Percentiles rank a stretch among this genome's conserved stretches.
These are phyloP conservation scores for Petunia axillaris DNA, from an alignment of 257 asterid genomes.

Conservation along the genomic window DNA sequence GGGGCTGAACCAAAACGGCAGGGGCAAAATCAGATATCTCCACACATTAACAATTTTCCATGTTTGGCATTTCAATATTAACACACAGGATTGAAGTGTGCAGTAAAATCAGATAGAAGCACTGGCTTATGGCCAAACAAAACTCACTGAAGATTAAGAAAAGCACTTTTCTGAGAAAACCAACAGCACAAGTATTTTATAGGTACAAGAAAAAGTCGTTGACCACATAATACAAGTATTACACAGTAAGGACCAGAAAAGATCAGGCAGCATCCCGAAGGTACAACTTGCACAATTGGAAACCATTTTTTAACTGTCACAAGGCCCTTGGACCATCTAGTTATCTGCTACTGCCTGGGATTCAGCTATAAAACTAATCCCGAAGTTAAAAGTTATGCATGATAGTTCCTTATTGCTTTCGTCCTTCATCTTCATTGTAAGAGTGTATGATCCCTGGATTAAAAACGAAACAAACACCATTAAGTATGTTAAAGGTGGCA, in stretches of 20 bases:
- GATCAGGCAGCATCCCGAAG: background rate
- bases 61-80: no score
- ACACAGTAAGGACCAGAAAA: slow-evolving; percentile 13
- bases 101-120: no score
- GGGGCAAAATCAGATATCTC: no score
- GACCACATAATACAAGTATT: slow-evolving; percentile 11
- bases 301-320: slow-evolving; percentile 3
- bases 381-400: slow-evolving; percentile 74
- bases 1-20: no score
- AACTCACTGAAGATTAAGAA: background rate
- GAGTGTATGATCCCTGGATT: slow-evolving; percentile 71
- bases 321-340: background rate
- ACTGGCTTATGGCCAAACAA: background rate
- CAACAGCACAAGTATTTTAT: background rate
- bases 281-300: background rate
- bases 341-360: slow-evolving; percentile 14
- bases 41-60: no score
- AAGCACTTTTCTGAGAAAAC: background rate
- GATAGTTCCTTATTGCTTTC: slow-evolving; percentile 51
- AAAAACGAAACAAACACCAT: background rate
- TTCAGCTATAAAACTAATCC: slow-evolving; percentile 36
- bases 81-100: no score
- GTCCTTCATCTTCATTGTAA: slow-evolving; percentile 63
- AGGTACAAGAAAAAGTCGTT: slow-evolving; percentile 3
- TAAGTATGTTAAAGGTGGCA: background rate